These are phyloP conservation scores for Linderniella brevidens DNA, from an alignment of 257 asterid genomes.

Conservation along the genomic window DNA sequence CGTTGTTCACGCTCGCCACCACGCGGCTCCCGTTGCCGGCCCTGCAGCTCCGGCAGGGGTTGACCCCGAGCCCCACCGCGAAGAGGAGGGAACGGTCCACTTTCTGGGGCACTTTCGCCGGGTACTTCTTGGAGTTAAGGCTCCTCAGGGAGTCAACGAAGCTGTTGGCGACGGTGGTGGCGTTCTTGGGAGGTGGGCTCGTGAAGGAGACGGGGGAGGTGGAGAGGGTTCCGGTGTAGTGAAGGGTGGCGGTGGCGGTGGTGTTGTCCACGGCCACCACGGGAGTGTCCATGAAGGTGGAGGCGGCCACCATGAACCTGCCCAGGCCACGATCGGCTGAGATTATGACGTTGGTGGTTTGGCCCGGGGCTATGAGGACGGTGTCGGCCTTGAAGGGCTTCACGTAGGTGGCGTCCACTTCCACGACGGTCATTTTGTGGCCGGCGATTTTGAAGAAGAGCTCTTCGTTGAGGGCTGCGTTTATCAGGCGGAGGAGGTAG, in stretches of 20 bases:
- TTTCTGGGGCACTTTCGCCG: slow-evolving; percentile 53
- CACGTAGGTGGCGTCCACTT: slow-evolving; percentile 80
- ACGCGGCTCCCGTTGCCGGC: slow-evolving; percentile 58
- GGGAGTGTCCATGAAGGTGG: slow-evolving; percentile 65
- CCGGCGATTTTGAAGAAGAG: slow-evolving; percentile 85
- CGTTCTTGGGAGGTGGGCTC: slow-evolving; percentile 39
- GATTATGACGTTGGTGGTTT: slow-evolving; percentile 64
- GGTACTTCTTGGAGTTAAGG: slow-evolving; percentile 42
- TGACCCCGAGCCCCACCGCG: slow-evolving; percentile 56
- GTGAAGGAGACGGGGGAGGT: slow-evolving; percentile 26
- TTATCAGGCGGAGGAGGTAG: slow-evolving; percentile 67
- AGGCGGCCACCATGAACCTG: slow-evolving; percentile 56
- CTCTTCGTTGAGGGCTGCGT: slow-evolving; percentile 90
- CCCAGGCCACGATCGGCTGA: slow-evolving; percentile 40
- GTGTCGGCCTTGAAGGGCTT: slow-evolving; percentile 82
- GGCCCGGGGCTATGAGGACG: slow-evolving; percentile 62
- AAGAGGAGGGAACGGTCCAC: slow-evolving; percentile 57
- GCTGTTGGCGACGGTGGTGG: slow-evolving; percentile 53
- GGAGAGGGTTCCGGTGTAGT: slow-evolving; percentile 46
- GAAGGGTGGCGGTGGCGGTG: slow-evolving; percentile 76
- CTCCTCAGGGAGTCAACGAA: slow-evolving; percentile 45
- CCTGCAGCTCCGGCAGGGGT: slow-evolving; percentile 60
- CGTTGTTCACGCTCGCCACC: slow-evolving; percentile 58
- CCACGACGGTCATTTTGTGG: slow-evolving; percentile 67
- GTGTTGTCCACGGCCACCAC: slow-evolving; percentile 53